Evolutionary conservation across 2,329 filamentous ascomycete genomes (phyloP), one percentile per base, ranked within the genome.

Genomic region (Didymella lethalis): DNA sequence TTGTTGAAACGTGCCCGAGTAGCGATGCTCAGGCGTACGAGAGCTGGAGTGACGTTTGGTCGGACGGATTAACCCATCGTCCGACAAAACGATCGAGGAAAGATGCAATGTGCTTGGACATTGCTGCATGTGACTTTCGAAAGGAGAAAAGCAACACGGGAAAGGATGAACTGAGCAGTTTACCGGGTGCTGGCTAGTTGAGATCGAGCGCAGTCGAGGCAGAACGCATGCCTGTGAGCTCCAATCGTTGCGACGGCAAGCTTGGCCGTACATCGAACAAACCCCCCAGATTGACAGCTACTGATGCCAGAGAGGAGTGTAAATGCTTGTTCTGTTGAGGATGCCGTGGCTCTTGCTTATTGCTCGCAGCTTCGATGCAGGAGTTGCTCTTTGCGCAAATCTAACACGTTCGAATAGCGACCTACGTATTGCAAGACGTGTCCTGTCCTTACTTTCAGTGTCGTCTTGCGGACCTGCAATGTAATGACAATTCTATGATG

Each of bases 31-130:
- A n/a, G 32, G 45, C 40, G 38, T 40, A 32, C 36, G 44, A 45
- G 34, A 52, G 54, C 54, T 34, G 23, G 32, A 36, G 36, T 40
- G 36, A 40, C n/a, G 36, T 40, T 40, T 40, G n/a, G 36, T 40
- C 36, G 36, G 36, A 40, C 36, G 32, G 32, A 36, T 36, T 36
- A 36, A 36, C 32, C 32, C 32, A 8, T 36, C 32, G 32, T 36
- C 32, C 32, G 32, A 36, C 12, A 16, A 36, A 36, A 36, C 32
- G 32, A 36, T 36, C 32, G 16, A 36, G 32, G 32, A 36, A 36
- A 36, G 32, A 36, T 43, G 34, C 54, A 48, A 28, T 34, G 26
- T 18, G 40, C 48, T 12, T 20, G 16, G 10, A 40, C 4, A 23
- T 40, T 40, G 36, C 4, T 40, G 36, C 36, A n/a, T 20, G 23